Conservation (phyloP, 345 rosid species). For the Ricinus communis region DNA sequence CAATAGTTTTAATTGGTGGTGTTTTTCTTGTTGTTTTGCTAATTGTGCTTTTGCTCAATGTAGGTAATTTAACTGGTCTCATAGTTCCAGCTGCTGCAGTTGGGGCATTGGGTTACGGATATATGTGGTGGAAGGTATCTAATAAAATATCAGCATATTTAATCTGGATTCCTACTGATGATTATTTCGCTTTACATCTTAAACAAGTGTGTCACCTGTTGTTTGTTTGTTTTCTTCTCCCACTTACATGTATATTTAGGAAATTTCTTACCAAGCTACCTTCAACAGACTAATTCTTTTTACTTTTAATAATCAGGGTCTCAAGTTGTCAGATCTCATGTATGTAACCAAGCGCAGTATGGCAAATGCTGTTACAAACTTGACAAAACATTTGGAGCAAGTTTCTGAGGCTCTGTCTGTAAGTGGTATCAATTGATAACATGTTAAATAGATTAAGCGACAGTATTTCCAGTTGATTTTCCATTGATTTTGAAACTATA, state of each 20-base stretch:
- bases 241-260: background rate
- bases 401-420: constrained; percentile 82
- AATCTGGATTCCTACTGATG: background rate
- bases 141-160: background rate
- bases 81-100: constrained; percentile 74
- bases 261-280: background rate
- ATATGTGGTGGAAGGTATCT: constrained; percentile 98
- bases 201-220: too few species aligned
- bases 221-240: background rate
- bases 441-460: too few species aligned
- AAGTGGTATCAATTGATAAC: constrained; percentile 25
- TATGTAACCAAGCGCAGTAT: constrained; percentile 80
- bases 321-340: constrained; percentile 81
- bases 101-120: constrained; percentile 95
- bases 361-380: constrained; percentile 73
- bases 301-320: constrained; percentile 50
- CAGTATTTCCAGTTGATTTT: background rate
- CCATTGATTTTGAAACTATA: background rate
- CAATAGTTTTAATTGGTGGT: background rate
- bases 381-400: constrained; percentile 76
- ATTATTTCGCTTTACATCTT: background rate
- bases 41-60: background rate
- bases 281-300: constrained; percentile 18
- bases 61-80: constrained; percentile 60
- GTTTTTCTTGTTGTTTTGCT: background rate